Evolutionary conservation across 768 basidiomycete species (phyloP).

Genomic region (Lactarius tabidus): DNA sequence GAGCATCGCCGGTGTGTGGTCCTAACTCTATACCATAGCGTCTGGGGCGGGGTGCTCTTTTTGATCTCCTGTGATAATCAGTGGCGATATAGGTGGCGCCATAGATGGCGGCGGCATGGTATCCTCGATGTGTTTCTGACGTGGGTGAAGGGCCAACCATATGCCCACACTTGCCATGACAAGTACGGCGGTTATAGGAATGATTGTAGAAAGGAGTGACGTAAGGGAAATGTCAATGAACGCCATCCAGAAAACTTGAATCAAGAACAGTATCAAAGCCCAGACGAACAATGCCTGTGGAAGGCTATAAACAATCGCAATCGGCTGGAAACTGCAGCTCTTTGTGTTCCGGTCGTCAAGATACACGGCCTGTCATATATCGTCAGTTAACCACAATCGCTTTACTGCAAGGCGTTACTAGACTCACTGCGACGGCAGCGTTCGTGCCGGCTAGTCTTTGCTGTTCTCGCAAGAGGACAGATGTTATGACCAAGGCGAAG

Average conservation of each 20-base stretch:
- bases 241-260: neutral
- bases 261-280: neutral
- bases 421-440: neutral
- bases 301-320: neutral
- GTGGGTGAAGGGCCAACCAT: neutral
- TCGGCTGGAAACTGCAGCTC: neutral
- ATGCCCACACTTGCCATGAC: neutral
- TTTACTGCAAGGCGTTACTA: neutral
- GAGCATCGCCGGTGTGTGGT: neutral
- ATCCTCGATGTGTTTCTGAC: neutral
- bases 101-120: neutral
- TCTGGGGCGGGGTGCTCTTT: neutral
- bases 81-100: neutral
- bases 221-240: neutral
- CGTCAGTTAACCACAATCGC: neutral
- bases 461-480: conserved; percentile 8
- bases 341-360: neutral
- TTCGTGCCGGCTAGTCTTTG: neutral
- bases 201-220: neutral
- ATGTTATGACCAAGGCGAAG: neutral
- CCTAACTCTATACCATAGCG: neutral
- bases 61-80: neutral
- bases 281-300: neutral
- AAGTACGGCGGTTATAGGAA: neutral
- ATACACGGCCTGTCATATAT: neutral